Evolutionary conservation across 2,329 filamentous ascomycete species (phyloP).

Genomic region (Macrophomina tecta): DNA sequence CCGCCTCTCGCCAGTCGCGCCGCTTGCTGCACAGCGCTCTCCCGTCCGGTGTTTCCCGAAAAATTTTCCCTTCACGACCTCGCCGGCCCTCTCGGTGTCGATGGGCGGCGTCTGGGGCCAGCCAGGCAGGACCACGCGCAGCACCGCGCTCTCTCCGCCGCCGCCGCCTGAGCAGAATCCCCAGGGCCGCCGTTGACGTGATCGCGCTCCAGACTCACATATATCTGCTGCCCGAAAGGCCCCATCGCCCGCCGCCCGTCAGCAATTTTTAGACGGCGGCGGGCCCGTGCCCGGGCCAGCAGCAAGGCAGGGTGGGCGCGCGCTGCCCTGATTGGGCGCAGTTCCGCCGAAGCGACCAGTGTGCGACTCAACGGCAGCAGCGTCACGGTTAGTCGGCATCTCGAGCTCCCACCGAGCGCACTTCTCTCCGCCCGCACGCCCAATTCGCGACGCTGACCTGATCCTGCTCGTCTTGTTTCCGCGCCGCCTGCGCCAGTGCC

Average conservation of each 20-base stretch:
- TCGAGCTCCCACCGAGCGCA: conserved; percentile 18
- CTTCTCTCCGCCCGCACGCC: conserved; percentile 22
- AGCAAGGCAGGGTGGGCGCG: background rate
- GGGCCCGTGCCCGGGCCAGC: conserved; percentile 14
- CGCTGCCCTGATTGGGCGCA: conserved; percentile 17
- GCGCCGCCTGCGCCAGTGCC: conserved; percentile 20
- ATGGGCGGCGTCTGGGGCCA: background rate
- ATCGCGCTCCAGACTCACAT: conserved; percentile 12
- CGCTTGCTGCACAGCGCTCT: conserved; percentile 10
- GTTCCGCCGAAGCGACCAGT: conserved; percentile 24
- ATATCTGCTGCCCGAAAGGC: conserved; percentile 23
- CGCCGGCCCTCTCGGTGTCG: background rate
- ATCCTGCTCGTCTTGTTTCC: conserved; percentile 10
- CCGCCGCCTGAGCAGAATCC: background rate
- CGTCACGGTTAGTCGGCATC: conserved; percentile 25
- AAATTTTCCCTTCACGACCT: background rate
- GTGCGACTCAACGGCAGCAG: conserved; percentile 22
- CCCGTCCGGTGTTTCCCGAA: conserved; percentile 7
- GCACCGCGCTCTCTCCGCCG: background rate
- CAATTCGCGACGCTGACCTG: conserved; percentile 17
- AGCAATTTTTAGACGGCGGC: conserved; percentile 25
- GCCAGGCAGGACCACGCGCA: conserved; percentile 5
- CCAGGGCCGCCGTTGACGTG: conserved; percentile 10
- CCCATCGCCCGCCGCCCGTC: conserved; percentile 20
- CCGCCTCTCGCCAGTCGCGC: background rate